Evolutionary conservation across 257 asterid species (phyloP), one percentile per base, ranked within the genome.

Genomic region (Cynanchum wilfordii): DNA sequence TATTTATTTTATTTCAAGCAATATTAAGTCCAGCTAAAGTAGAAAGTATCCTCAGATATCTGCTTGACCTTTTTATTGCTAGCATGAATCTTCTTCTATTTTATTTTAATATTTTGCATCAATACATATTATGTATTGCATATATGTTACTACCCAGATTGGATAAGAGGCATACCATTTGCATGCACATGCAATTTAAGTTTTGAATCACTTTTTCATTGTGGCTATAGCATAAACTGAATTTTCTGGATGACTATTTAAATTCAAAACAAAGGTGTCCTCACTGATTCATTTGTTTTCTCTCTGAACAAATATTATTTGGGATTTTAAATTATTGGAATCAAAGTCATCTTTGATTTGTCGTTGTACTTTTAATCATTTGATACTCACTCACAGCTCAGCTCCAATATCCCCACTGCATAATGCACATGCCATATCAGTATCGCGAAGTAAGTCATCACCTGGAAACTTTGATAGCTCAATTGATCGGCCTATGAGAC

Each of bases 401-500:
- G 90, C 89, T 84, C 67, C 75, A 71, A 52, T 47, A 29, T 76
- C 90, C 60, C 79, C 89, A 13, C 73, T 66, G 77, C 78, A 86
- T 52, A 87, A 84, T 72, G 83, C 56, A 59, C 89, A 77, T 75
- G 72, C 82, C 51, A 66, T 72, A 68, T 80, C 97, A 74, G 86
- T 92, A 92, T 79, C 96, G 42, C 87, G 98, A 82, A 95, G 93
- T 75, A 80, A 88, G 74, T 90, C 99, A 77, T 87, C 97, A 33
- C 95, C 99, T 17, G 93, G 90, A 74, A 89, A 87, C 84, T 87
- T 91, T 75, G 96, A 92, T 60, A 84, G 89, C 82, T 84, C 88
- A 51, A 81, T 88, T 81, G 91, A 85, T 82, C 93, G 96, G 40
- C 99, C 97, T 64, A 87, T 95, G 99, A 87, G 96, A 82, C 94